phyloP scores from a whole-genome alignment of 176 grass and related monocot species.

The Avena atlantica region DNA sequence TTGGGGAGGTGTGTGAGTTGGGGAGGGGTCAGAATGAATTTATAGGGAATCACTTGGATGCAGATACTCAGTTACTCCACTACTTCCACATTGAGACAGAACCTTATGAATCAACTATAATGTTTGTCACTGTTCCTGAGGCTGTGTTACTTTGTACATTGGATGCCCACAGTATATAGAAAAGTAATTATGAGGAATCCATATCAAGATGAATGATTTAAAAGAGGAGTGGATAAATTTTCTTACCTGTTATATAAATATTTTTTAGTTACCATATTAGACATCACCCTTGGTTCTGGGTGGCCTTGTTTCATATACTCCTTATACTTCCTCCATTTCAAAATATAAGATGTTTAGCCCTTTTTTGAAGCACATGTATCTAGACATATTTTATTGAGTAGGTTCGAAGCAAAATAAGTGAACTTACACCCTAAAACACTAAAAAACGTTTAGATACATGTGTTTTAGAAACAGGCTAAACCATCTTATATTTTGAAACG shows the following conservation, averaged over 20 bases:
- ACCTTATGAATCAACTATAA: conserved; percentile 4
- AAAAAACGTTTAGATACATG: no score
- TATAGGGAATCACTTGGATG: not conserved
- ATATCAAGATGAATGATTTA: not conserved
- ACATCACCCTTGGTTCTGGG: not conserved
- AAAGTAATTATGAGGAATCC: not conserved
- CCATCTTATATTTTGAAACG: no score
- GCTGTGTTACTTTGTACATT: not conserved
- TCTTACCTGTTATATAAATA: not conserved
- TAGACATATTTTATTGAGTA: no score
- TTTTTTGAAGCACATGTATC: no score
- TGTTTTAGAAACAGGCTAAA: no score
- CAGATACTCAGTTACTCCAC: not conserved
- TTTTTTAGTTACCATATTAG: not conserved
- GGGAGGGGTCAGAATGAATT: not conserved
- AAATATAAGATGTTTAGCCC: no score
- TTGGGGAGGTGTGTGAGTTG: not conserved
- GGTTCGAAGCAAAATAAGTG: no score
- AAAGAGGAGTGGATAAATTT: not conserved
- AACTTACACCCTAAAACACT: no score
- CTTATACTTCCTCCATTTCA: not conserved
- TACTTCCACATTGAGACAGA: not conserved
- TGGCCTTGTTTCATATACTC: not conserved
- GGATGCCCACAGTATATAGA: not conserved
- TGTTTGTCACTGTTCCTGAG: not conserved